These are phyloP conservation scores for Erysiphe pulchra DNA, from an alignment of 2,329 filamentous ascomycete genomes.

Conservation along the genomic window DNA sequence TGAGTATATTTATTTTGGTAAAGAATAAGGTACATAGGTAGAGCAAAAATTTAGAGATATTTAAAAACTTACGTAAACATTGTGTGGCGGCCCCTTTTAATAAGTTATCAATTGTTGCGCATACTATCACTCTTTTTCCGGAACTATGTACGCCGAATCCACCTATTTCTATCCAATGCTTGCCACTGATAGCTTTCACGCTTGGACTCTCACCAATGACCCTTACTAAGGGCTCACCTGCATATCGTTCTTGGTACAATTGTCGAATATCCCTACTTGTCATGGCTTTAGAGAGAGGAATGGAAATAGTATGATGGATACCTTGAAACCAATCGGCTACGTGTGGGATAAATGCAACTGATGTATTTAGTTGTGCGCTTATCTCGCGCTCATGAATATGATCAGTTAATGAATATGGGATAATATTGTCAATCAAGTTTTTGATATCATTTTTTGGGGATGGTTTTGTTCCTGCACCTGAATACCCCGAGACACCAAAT, in stretches of 20 bases:
- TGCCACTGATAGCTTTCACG: conserved; percentile 62
- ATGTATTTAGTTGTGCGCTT: conserved; percentile 43
- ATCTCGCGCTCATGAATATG: conserved; percentile 94
- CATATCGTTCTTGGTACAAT: conserved; percentile 87
- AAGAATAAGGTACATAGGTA: background rate
- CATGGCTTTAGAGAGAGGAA: conserved; percentile 69
- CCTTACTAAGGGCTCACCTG: conserved; percentile 86
- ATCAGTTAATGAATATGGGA: conserved; percentile 75
- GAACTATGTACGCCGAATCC: conserved; percentile 80
- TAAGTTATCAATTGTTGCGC: conserved; percentile 80
- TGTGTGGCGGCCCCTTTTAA: conserved; percentile 84
- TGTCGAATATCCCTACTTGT: conserved; percentile 77
- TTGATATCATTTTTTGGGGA: conserved; percentile 81
- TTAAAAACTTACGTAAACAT: conserved; percentile 48
- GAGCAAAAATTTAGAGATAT: background rate
- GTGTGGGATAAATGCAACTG: conserved; percentile 73
- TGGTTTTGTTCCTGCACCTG: conserved; percentile 82
- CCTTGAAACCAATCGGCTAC: conserved; percentile 95
- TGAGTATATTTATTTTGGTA: background rate
- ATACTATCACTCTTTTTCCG: conserved; percentile 82
- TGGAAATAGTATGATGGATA: conserved; percentile 75
- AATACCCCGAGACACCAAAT: conserved; percentile 86
- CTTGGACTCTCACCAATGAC: conserved; percentile 66
- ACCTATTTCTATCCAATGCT: conserved; percentile 81
- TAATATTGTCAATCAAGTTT: conserved; percentile 61